Evolutionary conservation across 345 rosid species (phyloP), one percentile per base, ranked within the genome.

Genomic region (Linum tenue): DNA sequence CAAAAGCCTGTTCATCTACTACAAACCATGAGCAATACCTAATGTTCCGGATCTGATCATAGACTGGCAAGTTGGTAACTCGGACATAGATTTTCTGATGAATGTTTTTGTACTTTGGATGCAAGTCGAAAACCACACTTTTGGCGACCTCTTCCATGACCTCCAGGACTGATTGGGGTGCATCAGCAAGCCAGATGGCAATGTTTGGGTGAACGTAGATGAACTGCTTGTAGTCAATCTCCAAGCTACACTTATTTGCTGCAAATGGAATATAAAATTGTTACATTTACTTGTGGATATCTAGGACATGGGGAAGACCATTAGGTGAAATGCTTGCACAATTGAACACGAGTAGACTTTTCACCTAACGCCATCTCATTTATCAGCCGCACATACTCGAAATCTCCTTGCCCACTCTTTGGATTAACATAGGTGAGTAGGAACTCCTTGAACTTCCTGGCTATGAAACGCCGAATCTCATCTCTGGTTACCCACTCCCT

Each of bases 401-500:
- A 68, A 57, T 88, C 88, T 31, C 84, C 91, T 68, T 79, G 79
- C 43, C 64, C 88, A 65, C 77, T 90, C 75, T 86, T 92, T 14
- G 94, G 81, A 71, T 77, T 86, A 9, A 82, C 86, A 78, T 83
- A 88, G 0, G 95, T 86, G 14, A 90, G 91, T 56, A 94, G 68
- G 73, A 94, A 90, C 66, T 94, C 92, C 78, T 79, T 86, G 68
- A 90, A 94, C 84, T 94, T 94, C 72, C 80, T 88, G 9, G 87
- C 91, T 59, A 94, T 88, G 59, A 94, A 94, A 36, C 97, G 95
- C 0, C 96, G 87, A 37, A 90, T 95, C 85, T 94, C 99, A 69
- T 90, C 97, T 75, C 97, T 82, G 16, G 91, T 88, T 67, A 94
- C 99, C 99, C 99, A 94, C 77, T 94, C 96, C 70, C 99, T 83